Conservation (phyloP, 2,329 filamentous ascomycete genomes). For the Colletotrichum musae region DNA sequence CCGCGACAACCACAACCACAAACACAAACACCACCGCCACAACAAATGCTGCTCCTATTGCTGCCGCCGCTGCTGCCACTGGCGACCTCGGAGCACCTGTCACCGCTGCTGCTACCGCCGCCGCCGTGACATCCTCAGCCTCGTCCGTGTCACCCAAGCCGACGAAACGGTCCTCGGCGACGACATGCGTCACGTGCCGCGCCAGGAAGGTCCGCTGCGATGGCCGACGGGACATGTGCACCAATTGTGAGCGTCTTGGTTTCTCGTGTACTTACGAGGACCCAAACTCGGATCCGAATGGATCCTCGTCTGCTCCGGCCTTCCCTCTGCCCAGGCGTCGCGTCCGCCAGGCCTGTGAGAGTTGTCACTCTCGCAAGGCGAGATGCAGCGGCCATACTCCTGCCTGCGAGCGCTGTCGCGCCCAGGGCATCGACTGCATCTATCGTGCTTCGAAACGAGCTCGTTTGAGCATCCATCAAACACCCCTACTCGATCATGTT, state of each 20-base stretch:
- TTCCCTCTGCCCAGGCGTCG: slow-evolving; percentile 63
- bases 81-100: background rate
- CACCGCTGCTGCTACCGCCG: slow-evolving; percentile 7
- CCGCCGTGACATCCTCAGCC: slow-evolving; percentile 38
- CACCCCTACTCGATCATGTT: slow-evolving; percentile 21
- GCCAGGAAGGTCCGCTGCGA: slow-evolving; percentile 73
- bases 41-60: background rate
- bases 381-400: slow-evolving; percentile 71
- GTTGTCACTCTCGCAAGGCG: slow-evolving; percentile 71
- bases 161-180: slow-evolving; percentile 60
- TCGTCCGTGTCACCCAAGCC: slow-evolving; percentile 41
- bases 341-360: slow-evolving; percentile 70
- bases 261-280: slow-evolving; percentile 72
- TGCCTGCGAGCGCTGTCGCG: slow-evolving; percentile 66
- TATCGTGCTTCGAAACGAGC: slow-evolving; percentile 65
- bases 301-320: slow-evolving; percentile 48
- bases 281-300: slow-evolving; percentile 57
- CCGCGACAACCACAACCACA: slow-evolving; percentile 16
- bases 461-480: slow-evolving; percentile 32
- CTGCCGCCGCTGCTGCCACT: slow-evolving; percentile 10
- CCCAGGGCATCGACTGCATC: slow-evolving; percentile 69
- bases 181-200: slow-evolving; percentile 69
- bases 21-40: slow-evolving; percentile 8
- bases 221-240: slow-evolving; percentile 66
- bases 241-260: slow-evolving; percentile 71